Evolutionary conservation across 257 asterid genomes (phyloP), one percentile per base, ranked within the genome.

Genomic region (Nicotiana benthamiana): DNA sequence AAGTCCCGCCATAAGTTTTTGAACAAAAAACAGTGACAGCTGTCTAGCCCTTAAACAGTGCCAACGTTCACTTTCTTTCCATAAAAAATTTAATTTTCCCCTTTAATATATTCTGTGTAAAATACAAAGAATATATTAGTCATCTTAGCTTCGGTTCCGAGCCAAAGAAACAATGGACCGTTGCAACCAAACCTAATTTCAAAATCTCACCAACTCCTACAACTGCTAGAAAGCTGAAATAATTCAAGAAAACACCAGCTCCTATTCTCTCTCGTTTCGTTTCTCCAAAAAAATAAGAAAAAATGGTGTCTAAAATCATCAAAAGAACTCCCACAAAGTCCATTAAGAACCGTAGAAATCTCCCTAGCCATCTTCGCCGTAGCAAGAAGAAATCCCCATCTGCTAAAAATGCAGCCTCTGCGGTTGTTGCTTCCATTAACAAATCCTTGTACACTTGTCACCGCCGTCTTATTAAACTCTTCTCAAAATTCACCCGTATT

Each of bases 271-370:
- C 81, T 51, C 80, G 10, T 76, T 66, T 34, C 5, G 5, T 34
- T 80, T 79, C 85, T 54, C 32, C 63, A 1, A 26, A 76, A 27
- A 30, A 74, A 64, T 66, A 53, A 63, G 36, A 61, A 80, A 40
- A 84, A 85, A 91, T 91, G 97, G 97, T 90, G 85, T 89, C 99
- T 74, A 96, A 91, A 77, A 82, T 88, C 36, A 88, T 88, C 26
- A 95, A 87, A 77, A 92, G 88, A 88, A 91, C 95, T 84, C 98
- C 98, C 27, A 89, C 96, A 27, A 92, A 91, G 88, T 86, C 97
- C 48, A 84, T 91, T 75, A 93, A 84, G 85, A 85, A 80, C 80
- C 85, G 87, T 46, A 86, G 86, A 60, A 86, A 60, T 77, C 81
- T 81, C 81, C 85, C 88, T 10, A 80, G 77, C 75, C 75, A 79